Evolutionary conservation across 257 asterid species (phyloP).

Genomic region (Rubia yunnanensis): DNA sequence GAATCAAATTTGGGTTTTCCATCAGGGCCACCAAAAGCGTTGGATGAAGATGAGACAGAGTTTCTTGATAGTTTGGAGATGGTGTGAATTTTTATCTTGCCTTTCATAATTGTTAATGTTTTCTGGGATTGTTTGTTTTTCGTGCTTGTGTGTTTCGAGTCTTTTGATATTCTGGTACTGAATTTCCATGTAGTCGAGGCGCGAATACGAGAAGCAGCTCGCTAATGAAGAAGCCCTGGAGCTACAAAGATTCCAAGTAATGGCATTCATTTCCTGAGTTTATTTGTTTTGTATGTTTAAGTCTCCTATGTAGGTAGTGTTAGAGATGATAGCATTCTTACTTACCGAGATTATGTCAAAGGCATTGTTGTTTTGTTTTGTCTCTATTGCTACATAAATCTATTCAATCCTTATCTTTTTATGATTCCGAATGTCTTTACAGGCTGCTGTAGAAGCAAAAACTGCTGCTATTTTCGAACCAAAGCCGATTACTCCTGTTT

Average conservation of each 20-base stretch:
- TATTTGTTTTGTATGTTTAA: too few relatives aligned
- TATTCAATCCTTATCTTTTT: not conserved
- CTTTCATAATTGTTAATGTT: too few relatives aligned
- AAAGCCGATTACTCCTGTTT: constrained; percentile 53
- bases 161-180: constrained; percentile 21
- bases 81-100: too few relatives aligned
- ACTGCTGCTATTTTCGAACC: constrained; percentile 43
- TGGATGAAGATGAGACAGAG: constrained; percentile 96
- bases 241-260: constrained; percentile 77
- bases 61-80: constrained; percentile 71
- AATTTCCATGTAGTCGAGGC: constrained; percentile 50
- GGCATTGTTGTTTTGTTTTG: not conserved
- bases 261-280: not conserved
- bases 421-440: constrained; percentile 6
- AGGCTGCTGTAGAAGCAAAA: constrained; percentile 90
- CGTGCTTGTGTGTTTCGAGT: constrained; percentile 1
- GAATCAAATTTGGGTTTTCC: constrained; percentile 2
- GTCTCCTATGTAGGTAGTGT: too few relatives aligned
- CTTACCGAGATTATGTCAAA: not conserved
- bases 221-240: constrained; percentile 77
- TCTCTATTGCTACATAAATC: not conserved
- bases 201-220: constrained; percentile 64
- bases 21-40: constrained; percentile 94
- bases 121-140: not conserved
- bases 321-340: not conserved